A percentile compares a stretch with the other conserved stretches of the same genome.
These are phyloP conservation scores for Phytophthora aleatoria DNA, from an alignment of 352 stramenopile species.

Conservation along the genomic window DNA sequence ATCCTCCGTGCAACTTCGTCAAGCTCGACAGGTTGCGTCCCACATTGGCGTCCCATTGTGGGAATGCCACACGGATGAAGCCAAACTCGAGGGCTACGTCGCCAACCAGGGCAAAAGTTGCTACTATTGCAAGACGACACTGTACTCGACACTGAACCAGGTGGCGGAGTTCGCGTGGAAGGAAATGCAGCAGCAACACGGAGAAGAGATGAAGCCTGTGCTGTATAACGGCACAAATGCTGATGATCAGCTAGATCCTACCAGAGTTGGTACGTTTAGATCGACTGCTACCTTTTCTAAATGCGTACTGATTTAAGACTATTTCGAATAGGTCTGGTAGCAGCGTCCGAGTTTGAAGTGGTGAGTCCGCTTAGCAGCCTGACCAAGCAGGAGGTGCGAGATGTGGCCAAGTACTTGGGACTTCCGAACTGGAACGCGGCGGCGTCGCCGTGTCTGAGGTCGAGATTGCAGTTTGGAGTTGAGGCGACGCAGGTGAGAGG, in stretches of 20 bases:
- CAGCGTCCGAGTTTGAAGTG: conserved; percentile 93
- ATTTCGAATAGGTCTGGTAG: conserved; percentile 80
- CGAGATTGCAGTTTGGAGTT: conserved; percentile 94
- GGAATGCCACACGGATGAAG: conserved; percentile 89
- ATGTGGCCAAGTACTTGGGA: conserved; percentile 89
- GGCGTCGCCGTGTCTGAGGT: conserved; percentile 95
- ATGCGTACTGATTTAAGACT: conserved; percentile 7
- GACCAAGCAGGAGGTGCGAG: conserved; percentile 90
- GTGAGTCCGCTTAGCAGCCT: conserved; percentile 90
- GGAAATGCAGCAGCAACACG: conserved; percentile 29
- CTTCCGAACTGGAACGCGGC: conserved; percentile 96
- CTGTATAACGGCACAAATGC: conserved; percentile 98
- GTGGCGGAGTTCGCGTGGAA: conserved; percentile 72
- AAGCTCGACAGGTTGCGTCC: conserved; percentile 85
- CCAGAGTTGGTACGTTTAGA: conserved; percentile 63
- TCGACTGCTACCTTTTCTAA: neutral
- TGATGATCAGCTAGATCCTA: conserved; percentile 94
- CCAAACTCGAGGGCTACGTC: conserved; percentile 89
- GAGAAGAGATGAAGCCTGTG: conserved; percentile 32
- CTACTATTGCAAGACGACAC: conserved; percentile 97
- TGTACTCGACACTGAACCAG: conserved; percentile 95
- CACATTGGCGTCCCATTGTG: conserved; percentile 91
- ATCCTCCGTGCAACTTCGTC: conserved; percentile 82
- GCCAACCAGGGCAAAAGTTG: conserved; percentile 94
- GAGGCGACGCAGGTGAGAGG: conserved; percentile 83